Base-by-base conservation (phyloP, 768 basidiomycete species). In the Russula lepida region DNA sequence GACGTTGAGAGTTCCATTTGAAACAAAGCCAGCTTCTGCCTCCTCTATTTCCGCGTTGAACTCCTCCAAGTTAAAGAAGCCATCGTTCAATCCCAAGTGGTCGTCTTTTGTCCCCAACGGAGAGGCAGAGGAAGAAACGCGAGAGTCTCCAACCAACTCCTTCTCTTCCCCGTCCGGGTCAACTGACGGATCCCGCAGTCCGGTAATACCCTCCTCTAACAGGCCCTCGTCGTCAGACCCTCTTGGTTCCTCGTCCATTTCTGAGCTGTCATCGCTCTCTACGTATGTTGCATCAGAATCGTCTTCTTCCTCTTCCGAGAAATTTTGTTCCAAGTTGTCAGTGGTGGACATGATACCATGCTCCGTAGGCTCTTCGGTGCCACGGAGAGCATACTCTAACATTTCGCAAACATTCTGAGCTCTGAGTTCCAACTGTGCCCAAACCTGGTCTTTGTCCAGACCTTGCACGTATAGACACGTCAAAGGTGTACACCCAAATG, bases 341-440 rank as follows among this genome's bases (percentile, higher is more conserved):
- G 62, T 63, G 6, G 51, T 56, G 1, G 68, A 62, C 8, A 54
- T 75, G 73, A 67, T 76, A 56, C 28, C 76, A 17, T 64, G 69
- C 67, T 44, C 64, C 25, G 41, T 27, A 8, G 68, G 69, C 30
- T 71, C 74, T 41, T 68, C 71, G 8, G 77, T 78, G 28, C 80
- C 84, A 57, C 84, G 83, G 21, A 92, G 74, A 39, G 84, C 79
- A 58, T 77, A 77, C 51, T 88, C 81, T 44, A 95, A 74, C 53
- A 88, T 80, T 44, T 81, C 79, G 63, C 86, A 88, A 25, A 98
- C 75, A 48, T 79, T 80, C 63, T 83, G 80, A 17, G 85, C 77
- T 47, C 91, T 78, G 56, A 99, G 76, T 69, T 98, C 95, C 57
- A 98, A 72, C 74, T 99, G 95, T 43, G 86, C 86, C 95, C 95